Evolutionary conservation across 2,329 filamentous ascomycete genomes (phyloP), one percentile per base, ranked within the genome.

Genomic region (Colletotrichum echinochloae): DNA sequence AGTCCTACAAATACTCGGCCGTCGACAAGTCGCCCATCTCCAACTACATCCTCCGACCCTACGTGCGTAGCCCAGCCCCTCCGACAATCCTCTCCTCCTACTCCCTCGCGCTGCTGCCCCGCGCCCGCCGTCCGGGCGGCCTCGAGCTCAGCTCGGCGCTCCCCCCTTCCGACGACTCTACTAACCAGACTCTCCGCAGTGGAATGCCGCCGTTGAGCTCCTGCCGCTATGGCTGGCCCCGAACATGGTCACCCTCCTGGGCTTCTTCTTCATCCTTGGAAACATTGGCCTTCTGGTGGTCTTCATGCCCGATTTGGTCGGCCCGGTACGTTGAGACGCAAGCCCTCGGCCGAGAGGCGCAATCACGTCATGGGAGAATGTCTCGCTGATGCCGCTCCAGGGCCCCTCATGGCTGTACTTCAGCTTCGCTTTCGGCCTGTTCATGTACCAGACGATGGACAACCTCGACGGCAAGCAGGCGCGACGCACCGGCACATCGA

Each of bases 381-480:
- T 30, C 59, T 62, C 63, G 73, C 72, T 72, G 33, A 65, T 33
- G 1, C 8, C 51, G 49, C 39, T 49, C 51, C 11, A 96, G 91
- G 94, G 91, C 26, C 94, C 95, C 11, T 88, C 91, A 77, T 98
- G 96, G 95, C 82, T 98, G 26, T 98, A 97, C 84, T 97, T 94
- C 79, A 97, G 94, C 83, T 98, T 98, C 81, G 95, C 95, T 1
- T 89, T 97, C 74, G 96, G 96, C 49, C 88, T 99, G 70, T 99
- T 97, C 92, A 96, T 97, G 93, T 97, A 98, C 83, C 97, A 96
- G 76, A 99, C 96, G 18, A 95, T 99, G 92, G 96, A 99, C 85
- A 99, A 99, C 81, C 92, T 98, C 74, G 96, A 99, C 81, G 96
- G 96, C 75, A 99, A 99, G 83, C 96, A 99, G 84, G 96, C 96